Conservation (phyloP, 805 yeast species). For the Candida easanensis region DNA sequence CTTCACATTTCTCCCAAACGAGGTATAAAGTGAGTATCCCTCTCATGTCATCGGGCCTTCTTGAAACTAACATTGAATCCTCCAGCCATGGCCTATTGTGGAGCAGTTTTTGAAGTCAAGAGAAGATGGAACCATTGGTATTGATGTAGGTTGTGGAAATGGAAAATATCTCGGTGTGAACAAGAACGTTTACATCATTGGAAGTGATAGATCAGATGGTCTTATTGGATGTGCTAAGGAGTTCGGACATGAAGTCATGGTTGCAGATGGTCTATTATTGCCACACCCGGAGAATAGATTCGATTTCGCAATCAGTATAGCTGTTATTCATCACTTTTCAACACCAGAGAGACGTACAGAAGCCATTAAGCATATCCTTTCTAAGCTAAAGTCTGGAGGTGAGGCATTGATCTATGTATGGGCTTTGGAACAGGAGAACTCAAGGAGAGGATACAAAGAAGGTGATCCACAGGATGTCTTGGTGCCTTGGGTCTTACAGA, state of each 20-base stretch:
- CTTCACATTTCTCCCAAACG: constrained; percentile 89
- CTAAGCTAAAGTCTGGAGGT: constrained; percentile 58
- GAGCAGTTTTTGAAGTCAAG: constrained; percentile 57
- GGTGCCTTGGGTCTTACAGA: constrained; percentile 90
- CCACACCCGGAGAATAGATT: constrained; percentile 51
- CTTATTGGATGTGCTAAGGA: constrained; percentile 60
- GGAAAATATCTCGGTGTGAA: constrained; percentile 86
- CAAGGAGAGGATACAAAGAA: constrained; percentile 86
- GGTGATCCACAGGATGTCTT: constrained; percentile 92
- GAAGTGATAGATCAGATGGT: constrained; percentile 72
- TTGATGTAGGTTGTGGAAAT: constrained; percentile 97
- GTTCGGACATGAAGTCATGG: constrained; percentile 50
- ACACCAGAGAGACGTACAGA: constrained; percentile 73
- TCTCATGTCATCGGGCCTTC: no score
- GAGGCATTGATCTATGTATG: constrained; percentile 84
- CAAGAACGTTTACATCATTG: constrained; percentile 63
- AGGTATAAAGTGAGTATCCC: constrained; percentile 61
- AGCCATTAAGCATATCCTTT: constrained; percentile 69
- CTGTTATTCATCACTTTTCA: constrained; percentile 95
- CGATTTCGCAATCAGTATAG: constrained; percentile 89
- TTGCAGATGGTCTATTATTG: constrained; percentile 75
- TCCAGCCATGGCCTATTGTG: constrained; percentile 93
- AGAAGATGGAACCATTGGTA: constrained; percentile 61
- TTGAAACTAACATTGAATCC: background rate
- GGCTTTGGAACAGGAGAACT: constrained; percentile 90